Percentiles rank a stretch among this genome's conserved stretches.
Evolutionary conservation across 148 eudicot genomes (phyloP).

Genomic region (Oxyria digyna): DNA sequence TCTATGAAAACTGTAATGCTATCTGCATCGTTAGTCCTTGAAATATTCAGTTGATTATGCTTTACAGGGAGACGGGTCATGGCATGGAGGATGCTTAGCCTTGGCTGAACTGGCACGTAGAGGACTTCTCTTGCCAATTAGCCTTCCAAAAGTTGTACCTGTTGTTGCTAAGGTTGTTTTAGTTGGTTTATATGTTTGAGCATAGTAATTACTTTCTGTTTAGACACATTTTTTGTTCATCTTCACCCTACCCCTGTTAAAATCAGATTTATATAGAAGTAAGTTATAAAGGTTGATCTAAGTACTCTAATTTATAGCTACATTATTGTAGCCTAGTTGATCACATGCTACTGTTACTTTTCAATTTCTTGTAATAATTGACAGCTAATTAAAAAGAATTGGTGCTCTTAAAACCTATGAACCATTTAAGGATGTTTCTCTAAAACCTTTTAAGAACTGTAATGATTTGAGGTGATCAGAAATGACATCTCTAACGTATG

Average conservation of each 20-base stretch:
- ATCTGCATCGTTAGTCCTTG: neutral
- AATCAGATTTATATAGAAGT: neutral
- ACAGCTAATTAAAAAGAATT: too few species aligned
- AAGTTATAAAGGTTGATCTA: neutral
- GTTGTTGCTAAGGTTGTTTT: conserved; percentile 70
- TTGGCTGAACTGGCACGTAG: conserved; percentile 98
- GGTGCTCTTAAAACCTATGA: too few species aligned
- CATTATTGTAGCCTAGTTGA: neutral
- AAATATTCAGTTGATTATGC: neutral
- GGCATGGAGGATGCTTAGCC: conserved; percentile 99
- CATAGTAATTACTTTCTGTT: neutral
- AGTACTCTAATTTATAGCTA: neutral
- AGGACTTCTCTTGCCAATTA: conserved; percentile 84
- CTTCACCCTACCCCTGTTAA: neutral
- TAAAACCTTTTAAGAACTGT: too few species aligned
- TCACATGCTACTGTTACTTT: neutral
- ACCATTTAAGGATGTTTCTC: too few species aligned
- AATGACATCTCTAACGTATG: neutral
- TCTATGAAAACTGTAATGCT: neutral
- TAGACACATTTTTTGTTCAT: neutral
- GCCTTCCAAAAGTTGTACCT: conserved; percentile 90
- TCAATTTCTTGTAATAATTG: too few species aligned
- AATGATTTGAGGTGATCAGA: neutral
- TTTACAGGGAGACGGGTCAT: conserved; percentile 93
- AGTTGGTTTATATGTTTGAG: neutral